These are phyloP conservation scores for Leptodermis oblonga DNA, from an alignment of 257 asterid genomes.

Conservation along the genomic window DNA sequence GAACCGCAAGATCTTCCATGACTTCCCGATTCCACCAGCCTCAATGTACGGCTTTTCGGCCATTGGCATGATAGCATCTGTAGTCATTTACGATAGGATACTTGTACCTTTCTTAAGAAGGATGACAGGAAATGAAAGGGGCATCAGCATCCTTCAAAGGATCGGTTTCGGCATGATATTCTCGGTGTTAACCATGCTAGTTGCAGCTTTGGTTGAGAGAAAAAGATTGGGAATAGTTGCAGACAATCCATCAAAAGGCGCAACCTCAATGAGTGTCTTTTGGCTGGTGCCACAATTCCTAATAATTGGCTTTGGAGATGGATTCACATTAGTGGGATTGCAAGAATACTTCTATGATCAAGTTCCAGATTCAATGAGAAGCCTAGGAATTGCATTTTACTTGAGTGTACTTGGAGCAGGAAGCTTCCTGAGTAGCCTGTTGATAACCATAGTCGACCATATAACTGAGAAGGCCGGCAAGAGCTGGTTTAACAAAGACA, in stretches of 20 bases:
- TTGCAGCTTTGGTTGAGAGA: constrained; percentile 64
- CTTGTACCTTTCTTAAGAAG: constrained; percentile 58
- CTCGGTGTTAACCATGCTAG: constrained; percentile 45
- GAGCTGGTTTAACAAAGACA: constrained; percentile 45
- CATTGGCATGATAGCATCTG: constrained; percentile 60
- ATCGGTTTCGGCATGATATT: constrained; percentile 73
- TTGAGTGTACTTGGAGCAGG: constrained; percentile 68
- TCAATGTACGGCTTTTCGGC: constrained; percentile 58
- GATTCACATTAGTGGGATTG: constrained; percentile 71
- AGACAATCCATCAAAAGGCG: constrained; percentile 24
- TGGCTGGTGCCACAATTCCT: constrained; percentile 90
- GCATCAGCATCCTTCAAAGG: constrained; percentile 59
- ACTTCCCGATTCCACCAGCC: constrained; percentile 68
- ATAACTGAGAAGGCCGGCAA: constrained; percentile 42
- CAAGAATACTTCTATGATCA: constrained; percentile 85
- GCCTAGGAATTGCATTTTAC: constrained; percentile 75
- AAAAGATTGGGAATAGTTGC: constrained; percentile 37
- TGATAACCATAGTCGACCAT: constrained; percentile 64
- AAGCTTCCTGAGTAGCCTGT: constrained; percentile 54
- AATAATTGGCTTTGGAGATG: constrained; percentile 64
- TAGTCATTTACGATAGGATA: constrained; percentile 53
- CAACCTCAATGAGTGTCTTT: constrained; percentile 72
- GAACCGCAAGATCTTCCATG: constrained; percentile 31
- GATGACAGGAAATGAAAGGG: constrained; percentile 58
- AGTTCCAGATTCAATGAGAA: constrained; percentile 88